These are phyloP conservation scores for Cerioporus squamosus DNA, from an alignment of 1,284 basidiomycete species.

Conservation along the genomic window DNA sequence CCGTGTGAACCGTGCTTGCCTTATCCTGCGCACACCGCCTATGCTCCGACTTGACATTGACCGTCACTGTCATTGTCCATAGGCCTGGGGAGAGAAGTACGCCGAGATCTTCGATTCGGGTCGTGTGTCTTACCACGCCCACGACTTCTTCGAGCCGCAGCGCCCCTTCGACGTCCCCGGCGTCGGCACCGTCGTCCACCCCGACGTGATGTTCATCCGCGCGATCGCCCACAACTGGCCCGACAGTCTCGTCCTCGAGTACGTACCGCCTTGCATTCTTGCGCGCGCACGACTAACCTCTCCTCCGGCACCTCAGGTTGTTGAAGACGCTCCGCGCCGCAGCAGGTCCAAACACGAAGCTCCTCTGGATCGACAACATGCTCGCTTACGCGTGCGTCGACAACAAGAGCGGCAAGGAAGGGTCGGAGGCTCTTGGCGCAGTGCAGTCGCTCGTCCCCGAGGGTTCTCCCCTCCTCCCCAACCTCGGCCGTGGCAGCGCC, in stretches of 20 bases:
- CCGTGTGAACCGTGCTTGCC: not conserved
- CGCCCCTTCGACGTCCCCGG: slow-evolving; percentile 1
- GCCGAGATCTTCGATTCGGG: slow-evolving; percentile 24
- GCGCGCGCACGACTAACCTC: not conserved
- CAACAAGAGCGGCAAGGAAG: slow-evolving; percentile 2
- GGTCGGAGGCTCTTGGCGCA: slow-evolving; percentile 1
- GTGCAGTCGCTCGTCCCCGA: slow-evolving; percentile 16
- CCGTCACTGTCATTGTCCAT: too few relatives aligned
- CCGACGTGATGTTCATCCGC: slow-evolving; percentile 23
- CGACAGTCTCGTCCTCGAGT: slow-evolving; percentile 19
- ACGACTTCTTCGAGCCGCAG: slow-evolving; percentile 65
- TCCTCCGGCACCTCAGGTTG: not conserved
- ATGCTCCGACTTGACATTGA: not conserved
- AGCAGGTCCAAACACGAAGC: slow-evolving; percentile 19
- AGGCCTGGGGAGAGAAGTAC: slow-evolving; percentile 28
- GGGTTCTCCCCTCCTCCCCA: slow-evolving; percentile 21
- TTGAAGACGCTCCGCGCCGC: slow-evolving; percentile 19
- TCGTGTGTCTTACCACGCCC: slow-evolving; percentile 40
- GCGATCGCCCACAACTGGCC: slow-evolving; percentile 25
- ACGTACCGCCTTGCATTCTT: not conserved
- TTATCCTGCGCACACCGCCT: not conserved
- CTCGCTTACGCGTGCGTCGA: slow-evolving; percentile 24
- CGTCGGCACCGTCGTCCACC: not conserved
- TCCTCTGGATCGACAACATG: slow-evolving; percentile 22
- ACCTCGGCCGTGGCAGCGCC: slow-evolving; percentile 21